These are phyloP conservation scores for Moringa oleifera DNA, from an alignment of 345 rosid genomes.

Conservation along the genomic window DNA sequence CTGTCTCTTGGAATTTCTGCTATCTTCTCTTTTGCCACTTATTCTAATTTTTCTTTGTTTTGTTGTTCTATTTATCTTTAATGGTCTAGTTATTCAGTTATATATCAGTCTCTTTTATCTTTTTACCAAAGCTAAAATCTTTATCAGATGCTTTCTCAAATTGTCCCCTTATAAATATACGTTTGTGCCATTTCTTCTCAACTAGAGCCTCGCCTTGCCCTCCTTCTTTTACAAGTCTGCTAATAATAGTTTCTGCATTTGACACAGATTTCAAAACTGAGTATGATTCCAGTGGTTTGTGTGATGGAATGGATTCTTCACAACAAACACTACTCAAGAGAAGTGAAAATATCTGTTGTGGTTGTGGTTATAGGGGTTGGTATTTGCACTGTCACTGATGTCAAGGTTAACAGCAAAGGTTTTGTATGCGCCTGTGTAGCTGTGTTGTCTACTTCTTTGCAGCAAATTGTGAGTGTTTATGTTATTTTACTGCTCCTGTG, in stretches of 20 bases:
- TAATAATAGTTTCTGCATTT: neutral
- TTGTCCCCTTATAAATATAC: neutral
- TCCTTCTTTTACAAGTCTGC: neutral
- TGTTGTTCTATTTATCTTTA: no score
- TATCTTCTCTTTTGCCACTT: neutral
- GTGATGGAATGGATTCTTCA: constrained; percentile 94
- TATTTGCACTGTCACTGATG: constrained; percentile 92
- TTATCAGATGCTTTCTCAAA: no score
- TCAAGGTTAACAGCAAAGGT: constrained; percentile 90
- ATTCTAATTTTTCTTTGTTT: neutral
- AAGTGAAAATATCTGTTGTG: constrained; percentile 70
- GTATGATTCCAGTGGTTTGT: constrained; percentile 97
- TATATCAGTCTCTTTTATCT: neutral
- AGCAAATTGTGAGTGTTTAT: constrained; percentile 76
- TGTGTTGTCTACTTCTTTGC: constrained; percentile 78
- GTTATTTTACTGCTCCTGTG: no score
- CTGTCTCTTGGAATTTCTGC: neutral
- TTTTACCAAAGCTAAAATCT: neutral
- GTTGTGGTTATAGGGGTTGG: constrained; percentile 93
- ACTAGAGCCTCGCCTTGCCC: no score
- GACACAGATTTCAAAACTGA: constrained; percentile 78
- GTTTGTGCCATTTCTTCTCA: no score
- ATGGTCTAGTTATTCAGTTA: no score
- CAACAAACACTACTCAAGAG: constrained; percentile 65
- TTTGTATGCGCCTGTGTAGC: constrained; percentile 85